phyloP scores from a whole-genome alignment of 176 grass and related monocot genomes.

The sorghum (Sorghum bicolor) region Sorghum_bicolor_NCBIv3 NC_012872.2:11879001-11879500 shows the following conservation, averaged over 20 bases:
- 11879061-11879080: background rate
- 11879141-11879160: background rate
- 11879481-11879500: background rate
- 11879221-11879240: background rate
- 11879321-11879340: background rate
- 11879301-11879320: conserved; percentile 8
- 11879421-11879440: conserved; percentile 12
- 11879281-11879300: background rate
- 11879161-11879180: background rate
- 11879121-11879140: background rate
- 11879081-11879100: background rate
- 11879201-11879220: background rate
- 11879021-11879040: background rate
- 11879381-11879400: conserved; percentile 14
- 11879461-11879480: conserved; percentile 5
- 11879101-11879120: background rate
- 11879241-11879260: background rate
- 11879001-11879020: background rate
- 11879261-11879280: background rate
- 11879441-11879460: background rate
- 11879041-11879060: background rate
- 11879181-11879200: background rate
- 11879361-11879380: conserved; percentile 1
- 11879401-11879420: background rate
- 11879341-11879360: background rate